Evolutionary conservation across 2,329 filamentous ascomycete species (phyloP).

Genomic region (Penicillium sp.): DNA sequence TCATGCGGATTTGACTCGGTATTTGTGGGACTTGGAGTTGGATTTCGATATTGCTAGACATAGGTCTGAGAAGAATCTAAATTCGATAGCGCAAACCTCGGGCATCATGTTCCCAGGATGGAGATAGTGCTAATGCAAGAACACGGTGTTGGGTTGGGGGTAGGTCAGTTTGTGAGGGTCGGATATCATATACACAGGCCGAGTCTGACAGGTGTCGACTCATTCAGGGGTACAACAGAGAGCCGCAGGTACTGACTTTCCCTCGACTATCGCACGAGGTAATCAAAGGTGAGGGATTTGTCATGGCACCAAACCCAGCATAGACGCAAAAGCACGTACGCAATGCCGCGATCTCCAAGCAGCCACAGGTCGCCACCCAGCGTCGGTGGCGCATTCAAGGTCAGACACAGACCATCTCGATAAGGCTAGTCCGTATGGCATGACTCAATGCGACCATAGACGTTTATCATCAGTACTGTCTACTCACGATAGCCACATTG

Average conservation of each 20-base stretch:
- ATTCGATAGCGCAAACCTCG: constrained; percentile 12
- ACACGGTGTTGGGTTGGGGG: neutral
- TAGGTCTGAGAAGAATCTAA: constrained; percentile 12
- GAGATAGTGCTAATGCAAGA: constrained; percentile 13
- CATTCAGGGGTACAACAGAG: neutral
- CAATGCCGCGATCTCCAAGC: neutral
- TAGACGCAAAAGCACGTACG: constrained; percentile 9
- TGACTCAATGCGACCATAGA: constrained; percentile 16
- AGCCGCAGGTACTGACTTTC: neutral
- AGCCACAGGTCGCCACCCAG: constrained; percentile 18
- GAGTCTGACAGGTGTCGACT: neutral
- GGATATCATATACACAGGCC: neutral
- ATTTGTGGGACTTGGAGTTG: neutral
- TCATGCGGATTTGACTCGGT: neutral
- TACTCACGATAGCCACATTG: neutral
- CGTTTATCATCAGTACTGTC: constrained; percentile 15
- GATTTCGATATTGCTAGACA: constrained; percentile 1
- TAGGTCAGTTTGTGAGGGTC: constrained; percentile 3
- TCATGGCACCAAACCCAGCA: neutral
- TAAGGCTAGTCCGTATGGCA: constrained; percentile 13
- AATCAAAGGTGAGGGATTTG: neutral
- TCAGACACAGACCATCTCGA: constrained; percentile 1
- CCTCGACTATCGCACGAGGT: constrained; percentile 2
- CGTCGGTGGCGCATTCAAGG: constrained; percentile 4
- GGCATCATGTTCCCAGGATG: constrained; percentile 1